A percentile compares a stretch with the other conserved stretches of the same genome.
phyloP scores from a whole-genome alignment of 176 grass and related monocot genomes.

The Eleusine indica region DNA sequence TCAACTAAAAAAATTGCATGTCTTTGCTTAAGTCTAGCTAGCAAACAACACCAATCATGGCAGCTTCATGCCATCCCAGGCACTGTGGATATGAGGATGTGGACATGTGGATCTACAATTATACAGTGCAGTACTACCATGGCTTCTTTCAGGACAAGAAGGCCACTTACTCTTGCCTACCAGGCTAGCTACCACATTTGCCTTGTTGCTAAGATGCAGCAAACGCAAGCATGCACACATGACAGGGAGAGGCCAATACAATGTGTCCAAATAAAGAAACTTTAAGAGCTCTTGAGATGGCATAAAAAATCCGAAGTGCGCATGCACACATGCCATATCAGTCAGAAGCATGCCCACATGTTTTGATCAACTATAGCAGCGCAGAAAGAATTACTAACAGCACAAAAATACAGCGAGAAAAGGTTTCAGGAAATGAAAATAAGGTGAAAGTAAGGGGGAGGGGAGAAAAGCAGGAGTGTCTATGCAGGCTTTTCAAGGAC shows the following conservation, averaged over 20 bases:
- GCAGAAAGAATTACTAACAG: neutral
- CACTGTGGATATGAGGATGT: neutral
- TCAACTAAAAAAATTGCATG: neutral
- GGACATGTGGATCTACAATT: slow-evolving; percentile 26
- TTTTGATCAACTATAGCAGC: neutral
- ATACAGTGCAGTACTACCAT: slow-evolving; percentile 19
- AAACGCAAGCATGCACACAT: slow-evolving; percentile 32
- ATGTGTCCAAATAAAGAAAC: slow-evolving; percentile 35
- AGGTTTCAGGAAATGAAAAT: neutral
- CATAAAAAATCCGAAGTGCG: neutral
- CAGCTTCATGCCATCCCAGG: neutral
- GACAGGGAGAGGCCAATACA: slow-evolving; percentile 30
- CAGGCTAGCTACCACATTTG: neutral
- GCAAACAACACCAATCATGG: slow-evolving; percentile 33
- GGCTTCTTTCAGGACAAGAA: slow-evolving; percentile 7
- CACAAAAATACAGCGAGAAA: neutral
- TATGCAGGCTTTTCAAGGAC: slow-evolving; percentile 56
- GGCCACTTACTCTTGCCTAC: slow-evolving; percentile 21
- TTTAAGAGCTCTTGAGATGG: neutral
- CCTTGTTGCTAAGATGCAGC: slow-evolving; percentile 28
- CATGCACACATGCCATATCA: neutral
- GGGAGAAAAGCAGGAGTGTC: neutral
- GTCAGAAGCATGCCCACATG: slow-evolving; percentile 3
- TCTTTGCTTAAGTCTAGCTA: slow-evolving; percentile 28
- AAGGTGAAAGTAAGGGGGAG: neutral